phyloP scores from a whole-genome alignment of 805 yeast species.

The Metschnikowia noctiluminum region DNA sequence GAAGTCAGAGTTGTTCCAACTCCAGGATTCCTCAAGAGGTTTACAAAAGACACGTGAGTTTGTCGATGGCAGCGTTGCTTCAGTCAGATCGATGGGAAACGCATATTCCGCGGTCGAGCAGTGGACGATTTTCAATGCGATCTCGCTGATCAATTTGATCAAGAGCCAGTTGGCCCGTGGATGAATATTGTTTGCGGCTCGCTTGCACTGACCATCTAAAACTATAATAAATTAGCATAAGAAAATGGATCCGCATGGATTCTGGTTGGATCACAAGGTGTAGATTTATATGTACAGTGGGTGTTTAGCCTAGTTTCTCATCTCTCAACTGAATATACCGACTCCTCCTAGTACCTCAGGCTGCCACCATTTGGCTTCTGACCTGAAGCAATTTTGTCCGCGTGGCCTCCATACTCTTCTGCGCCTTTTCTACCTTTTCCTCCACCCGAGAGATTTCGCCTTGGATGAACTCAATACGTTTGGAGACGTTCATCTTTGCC shows the following conservation, averaged over 20 bases:
- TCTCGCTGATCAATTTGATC: constrained; percentile 62
- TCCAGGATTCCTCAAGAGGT: constrained; percentile 61
- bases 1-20: constrained; percentile 74
- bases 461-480: constrained; percentile 84
- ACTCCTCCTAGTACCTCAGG: not conserved
- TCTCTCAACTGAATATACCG: too few relatives aligned
- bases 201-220: too few relatives aligned
- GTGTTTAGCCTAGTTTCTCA: not conserved
- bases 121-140: constrained; percentile 69
- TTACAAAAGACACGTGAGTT: constrained; percentile 59
- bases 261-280: too few relatives aligned
- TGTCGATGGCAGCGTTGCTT: constrained; percentile 56
- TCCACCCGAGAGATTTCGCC: constrained; percentile 77
- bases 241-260: too few relatives aligned
- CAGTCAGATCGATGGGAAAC: constrained; percentile 52
- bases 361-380: constrained; percentile 31
- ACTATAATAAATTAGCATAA: too few relatives aligned
- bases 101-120: constrained; percentile 67
- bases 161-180: constrained; percentile 69
- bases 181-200: constrained; percentile 16
- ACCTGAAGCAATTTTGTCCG: constrained; percentile 53
- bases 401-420: constrained; percentile 51
- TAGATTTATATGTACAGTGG: not conserved
- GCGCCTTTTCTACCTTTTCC: constrained; percentile 49
- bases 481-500: constrained; percentile 79